Evolutionary conservation across 2,329 filamentous ascomycete species (phyloP).

Genomic region (Cladorrhinum sp.): DNA sequence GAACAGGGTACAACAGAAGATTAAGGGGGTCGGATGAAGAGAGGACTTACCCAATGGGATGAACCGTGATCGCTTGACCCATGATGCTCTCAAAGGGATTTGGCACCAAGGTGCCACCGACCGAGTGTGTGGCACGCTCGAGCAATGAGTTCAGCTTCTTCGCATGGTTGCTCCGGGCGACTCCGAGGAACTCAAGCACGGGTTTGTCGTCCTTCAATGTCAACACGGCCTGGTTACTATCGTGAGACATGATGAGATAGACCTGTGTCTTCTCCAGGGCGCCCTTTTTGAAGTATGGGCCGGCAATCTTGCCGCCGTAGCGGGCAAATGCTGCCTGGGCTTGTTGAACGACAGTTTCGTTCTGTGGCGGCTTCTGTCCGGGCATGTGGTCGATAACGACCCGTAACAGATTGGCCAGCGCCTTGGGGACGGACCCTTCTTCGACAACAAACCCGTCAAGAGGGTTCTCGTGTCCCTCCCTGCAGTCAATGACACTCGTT

Average conservation of each 20-base stretch:
- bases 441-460: constrained; percentile 63
- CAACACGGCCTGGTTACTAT: constrained; percentile 59
- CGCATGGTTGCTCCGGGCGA: constrained; percentile 54
- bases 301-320: constrained; percentile 53
- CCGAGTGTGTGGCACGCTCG: constrained; percentile 51
- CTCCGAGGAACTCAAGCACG: constrained; percentile 57
- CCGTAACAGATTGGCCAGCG: constrained; percentile 55
- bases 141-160: constrained; percentile 51
- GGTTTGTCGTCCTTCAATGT: constrained; percentile 59
- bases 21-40: neutral
- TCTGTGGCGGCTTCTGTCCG: constrained; percentile 40
- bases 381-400: constrained; percentile 54
- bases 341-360: constrained; percentile 39
- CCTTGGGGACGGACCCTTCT: constrained; percentile 59
- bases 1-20: constrained; percentile 8
- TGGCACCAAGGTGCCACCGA: constrained; percentile 59
- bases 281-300: constrained; percentile 54
- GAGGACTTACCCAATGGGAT: constrained; percentile 56
- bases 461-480: constrained; percentile 49
- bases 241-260: constrained; percentile 66
- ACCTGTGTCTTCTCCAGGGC: constrained; percentile 59
- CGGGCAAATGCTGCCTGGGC: constrained; percentile 47
- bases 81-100: constrained; percentile 57
- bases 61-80: constrained; percentile 59
- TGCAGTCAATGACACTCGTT: constrained; percentile 59